Base-by-base conservation (phyloP, 352 stramenopile genomes). In the Globisporangium yorkense region DNA sequence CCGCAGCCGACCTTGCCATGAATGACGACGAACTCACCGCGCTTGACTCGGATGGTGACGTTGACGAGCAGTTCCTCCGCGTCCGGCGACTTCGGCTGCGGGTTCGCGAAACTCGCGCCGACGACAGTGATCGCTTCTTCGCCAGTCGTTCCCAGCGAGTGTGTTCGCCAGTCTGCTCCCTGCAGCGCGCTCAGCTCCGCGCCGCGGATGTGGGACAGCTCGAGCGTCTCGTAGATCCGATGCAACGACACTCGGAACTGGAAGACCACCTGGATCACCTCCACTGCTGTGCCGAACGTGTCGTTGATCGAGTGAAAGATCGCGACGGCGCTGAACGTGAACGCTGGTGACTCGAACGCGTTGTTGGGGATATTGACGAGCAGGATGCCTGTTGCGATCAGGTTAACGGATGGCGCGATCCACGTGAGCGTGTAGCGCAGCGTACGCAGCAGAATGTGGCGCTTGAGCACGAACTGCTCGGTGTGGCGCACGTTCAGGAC, bases 1-100 rank as follows among this genome's bases (percentile, higher is more conserved):
- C 82, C 82, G 33, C 71, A 71, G 5, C 80, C 80, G 21, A 82
- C 77, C 40, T 77, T 76, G 20, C 80, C 80, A 47, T 80, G 70
- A 20, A 88, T 58, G 21, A 89, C 74, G 12, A 83, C 62, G 41
- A 89, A 72, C 21, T 84, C 71, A 0, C 80, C 77, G 1, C 63
- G 72, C 8, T 64, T 63, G 9, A 87, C 54, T 0, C 61, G 57
- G 31, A 89, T 62, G 10, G 70, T 84, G 31, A 88, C 64, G 46
- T 84, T 84, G 10, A 70, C 56, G 24, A 88, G 61, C 16, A 87
- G 40, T 21, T 52, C 41, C 2, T 84, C 76, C 61, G 46, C n/a
- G 68, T 61, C 65, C 63, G 51, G 40, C 54, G 20, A 51, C 68
- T 15, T 35, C 0, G n/a, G 8, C 16, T 24, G 53, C 29, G 70